Conservation (phyloP, 2,329 filamentous ascomycete genomes). For the Lomentospora prolificans region DNA sequence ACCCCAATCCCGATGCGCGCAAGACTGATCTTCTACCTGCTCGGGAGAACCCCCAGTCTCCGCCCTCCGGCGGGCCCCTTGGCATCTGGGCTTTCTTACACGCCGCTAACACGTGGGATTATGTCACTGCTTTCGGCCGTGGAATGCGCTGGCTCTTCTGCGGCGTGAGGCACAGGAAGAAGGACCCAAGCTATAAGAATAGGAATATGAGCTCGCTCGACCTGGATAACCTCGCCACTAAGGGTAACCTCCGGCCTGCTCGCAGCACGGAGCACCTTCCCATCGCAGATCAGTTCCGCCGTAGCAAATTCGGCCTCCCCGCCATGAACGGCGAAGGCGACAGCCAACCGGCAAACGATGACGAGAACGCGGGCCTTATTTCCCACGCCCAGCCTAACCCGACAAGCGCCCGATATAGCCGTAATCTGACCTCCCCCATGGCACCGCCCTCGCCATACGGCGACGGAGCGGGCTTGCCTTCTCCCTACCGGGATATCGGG, state of each 20-base stretch:
- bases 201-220: conserved; percentile 24
- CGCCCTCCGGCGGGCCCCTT: conserved; percentile 54
- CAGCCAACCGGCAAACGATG: conserved; percentile 26
- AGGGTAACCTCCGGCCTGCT: conserved; percentile 15
- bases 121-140: conserved; percentile 68
- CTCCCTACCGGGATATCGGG: background rate
- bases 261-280: conserved; percentile 29
- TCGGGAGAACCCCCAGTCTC: conserved; percentile 31
- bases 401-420: background rate
- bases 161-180: conserved; percentile 52
- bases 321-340: conserved; percentile 13
- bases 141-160: conserved; percentile 74
- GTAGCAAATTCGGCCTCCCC: conserved; percentile 19
- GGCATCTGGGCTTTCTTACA: conserved; percentile 58
- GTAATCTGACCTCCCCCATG: conserved; percentile 1
- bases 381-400: conserved; percentile 22
- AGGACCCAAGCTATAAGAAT: conserved; percentile 39
- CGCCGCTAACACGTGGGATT: conserved; percentile 72
- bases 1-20: conserved; percentile 32
- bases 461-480: background rate
- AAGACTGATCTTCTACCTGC: conserved; percentile 28
- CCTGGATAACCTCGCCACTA: conserved; percentile 23
- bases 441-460: background rate
- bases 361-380: conserved; percentile 35
- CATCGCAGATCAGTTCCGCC: conserved; percentile 28